Base-by-base conservation (phyloP, 805 yeast species). In the Helenozyma rhizophorensis region DNA sequence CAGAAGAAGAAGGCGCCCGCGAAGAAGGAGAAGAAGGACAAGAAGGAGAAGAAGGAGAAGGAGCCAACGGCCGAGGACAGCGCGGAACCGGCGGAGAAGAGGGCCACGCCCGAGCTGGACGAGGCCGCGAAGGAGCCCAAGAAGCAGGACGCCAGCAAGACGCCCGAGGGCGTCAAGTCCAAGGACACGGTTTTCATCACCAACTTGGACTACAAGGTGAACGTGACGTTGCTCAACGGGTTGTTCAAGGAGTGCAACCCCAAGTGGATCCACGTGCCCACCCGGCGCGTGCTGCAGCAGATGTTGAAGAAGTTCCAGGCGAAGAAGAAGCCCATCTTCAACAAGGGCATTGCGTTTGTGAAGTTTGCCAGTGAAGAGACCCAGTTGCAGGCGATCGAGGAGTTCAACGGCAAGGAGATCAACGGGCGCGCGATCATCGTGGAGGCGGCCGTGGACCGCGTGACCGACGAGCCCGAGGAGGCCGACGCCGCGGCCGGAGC, bases 361-460 rank as follows among this genome's bases (percentile, higher is more conserved):
- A 73, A 72, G 43, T 77, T 80, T 44, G 67, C 74, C 30, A 61
- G 70, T 37, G 76, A 78, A 44, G 83, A 74, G 30, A 68, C 70
- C 27, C 95, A 86, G 50, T 60, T 72, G 50, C 63, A 68, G 53
- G 96, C 95, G n/a, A 75, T 85, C 39, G 76, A 69, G 23, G 74
- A 76, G 50, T 78, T 79, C 57, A 72, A 82, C 43, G 94, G 87
- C 33, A 70, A 25, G 21, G 72, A 68, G 32, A 62, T 82, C 46
- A 75, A 76, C 40, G 95, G 83, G 31, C 74, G 84, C 56, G 68
- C 67, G 30, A 62, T 88, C 37, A 62, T 72, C 28, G 86, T 83
- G 38, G 81, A 80, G 44, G 72, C 80, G 47, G 96, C 96, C 14
- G 72, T 83, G 42, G 85, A 80, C 49, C 65, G 79, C 9, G 64